A percentile compares a stretch with the other conserved stretches of the same genome.
phyloP scores from a whole-genome alignment of 345 rosid genomes.

The Euphorbia peplus region DNA sequence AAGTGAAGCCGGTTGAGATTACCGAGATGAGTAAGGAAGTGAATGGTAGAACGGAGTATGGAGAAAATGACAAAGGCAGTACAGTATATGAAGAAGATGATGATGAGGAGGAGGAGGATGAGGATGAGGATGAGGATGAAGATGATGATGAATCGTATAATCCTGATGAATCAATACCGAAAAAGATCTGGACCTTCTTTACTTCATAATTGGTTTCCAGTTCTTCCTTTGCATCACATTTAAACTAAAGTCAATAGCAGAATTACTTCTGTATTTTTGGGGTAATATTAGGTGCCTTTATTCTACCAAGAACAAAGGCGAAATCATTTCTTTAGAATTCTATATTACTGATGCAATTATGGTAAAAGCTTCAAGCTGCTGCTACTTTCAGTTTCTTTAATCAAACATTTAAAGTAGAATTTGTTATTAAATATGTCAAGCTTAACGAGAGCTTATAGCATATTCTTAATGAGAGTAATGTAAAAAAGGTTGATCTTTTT shows the following conservation, averaged over 20 bases:
- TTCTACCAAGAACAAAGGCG: neutral
- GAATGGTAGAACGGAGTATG: slow-evolving; percentile 32
- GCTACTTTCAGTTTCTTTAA: neutral
- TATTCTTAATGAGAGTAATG: too few relatives aligned
- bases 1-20: slow-evolving; percentile 33
- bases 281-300: neutral
- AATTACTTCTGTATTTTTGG: neutral
- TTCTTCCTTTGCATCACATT: too few relatives aligned
- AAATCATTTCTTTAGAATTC: neutral
- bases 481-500: too few relatives aligned
- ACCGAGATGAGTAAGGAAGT: slow-evolving; percentile 42
- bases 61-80: slow-evolving; percentile 44
- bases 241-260: neutral
- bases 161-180: slow-evolving; percentile 62
- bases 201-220: slow-evolving; percentile 40
- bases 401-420: too few relatives aligned
- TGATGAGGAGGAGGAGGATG: slow-evolving; percentile 31
- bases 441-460: neutral
- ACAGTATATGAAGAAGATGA: slow-evolving; percentile 47
- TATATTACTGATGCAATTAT: too few relatives aligned
- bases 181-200: slow-evolving; percentile 85
- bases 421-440: too few relatives aligned
- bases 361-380: neutral
- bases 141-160: slow-evolving; percentile 43
- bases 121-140: slow-evolving; percentile 24